Evolutionary conservation across 345 rosid genomes (phyloP).

Genomic region (Ceriops tagal): DNA sequence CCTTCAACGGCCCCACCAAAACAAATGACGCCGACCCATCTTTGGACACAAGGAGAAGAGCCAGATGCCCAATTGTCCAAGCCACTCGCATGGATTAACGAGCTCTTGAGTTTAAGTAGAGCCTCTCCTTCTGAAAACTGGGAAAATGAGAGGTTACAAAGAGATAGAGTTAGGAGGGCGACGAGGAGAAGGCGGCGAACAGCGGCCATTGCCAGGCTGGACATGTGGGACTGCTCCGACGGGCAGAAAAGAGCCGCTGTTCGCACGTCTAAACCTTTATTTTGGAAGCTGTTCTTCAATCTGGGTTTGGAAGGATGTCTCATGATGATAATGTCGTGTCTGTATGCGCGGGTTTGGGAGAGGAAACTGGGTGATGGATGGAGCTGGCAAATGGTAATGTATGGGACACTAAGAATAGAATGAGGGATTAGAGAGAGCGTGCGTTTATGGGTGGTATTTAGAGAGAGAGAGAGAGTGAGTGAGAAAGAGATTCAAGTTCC

Average conservation of each 20-base stretch:
- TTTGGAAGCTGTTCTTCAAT: constrained; percentile 16
- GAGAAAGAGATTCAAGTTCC: constrained; percentile 9
- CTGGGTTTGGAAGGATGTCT: constrained; percentile 23
- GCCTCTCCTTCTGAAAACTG: constrained; percentile 18
- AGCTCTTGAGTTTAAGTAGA: constrained; percentile 22
- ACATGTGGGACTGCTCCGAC: constrained; percentile 13
- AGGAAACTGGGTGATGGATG: constrained; percentile 20
- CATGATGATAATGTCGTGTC: constrained; percentile 16
- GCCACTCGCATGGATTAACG: constrained; percentile 8
- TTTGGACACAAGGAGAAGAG: constrained; percentile 15
- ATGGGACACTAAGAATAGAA: constrained; percentile 40
- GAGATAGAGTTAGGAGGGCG: constrained; percentile 11
- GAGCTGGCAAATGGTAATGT: constrained; percentile 21
- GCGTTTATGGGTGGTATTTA: constrained; percentile 1
- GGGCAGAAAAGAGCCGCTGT: constrained; percentile 43
- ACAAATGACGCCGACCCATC: constrained; percentile 25
- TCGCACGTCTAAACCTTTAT: constrained; percentile 28
- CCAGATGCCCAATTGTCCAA: constrained; percentile 19
- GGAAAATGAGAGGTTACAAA: constrained; percentile 11
- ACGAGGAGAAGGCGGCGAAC: constrained; percentile 27
- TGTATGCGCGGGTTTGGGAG: constrained; percentile 14
- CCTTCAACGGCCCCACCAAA: constrained; percentile 16
- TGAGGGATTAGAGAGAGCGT: not conserved
- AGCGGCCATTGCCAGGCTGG: constrained; percentile 51
- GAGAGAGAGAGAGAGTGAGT: not conserved